Conservation (phyloP, 2,329 filamentous ascomycete species). For the Phaeophleospora eucalypticola region DNA sequence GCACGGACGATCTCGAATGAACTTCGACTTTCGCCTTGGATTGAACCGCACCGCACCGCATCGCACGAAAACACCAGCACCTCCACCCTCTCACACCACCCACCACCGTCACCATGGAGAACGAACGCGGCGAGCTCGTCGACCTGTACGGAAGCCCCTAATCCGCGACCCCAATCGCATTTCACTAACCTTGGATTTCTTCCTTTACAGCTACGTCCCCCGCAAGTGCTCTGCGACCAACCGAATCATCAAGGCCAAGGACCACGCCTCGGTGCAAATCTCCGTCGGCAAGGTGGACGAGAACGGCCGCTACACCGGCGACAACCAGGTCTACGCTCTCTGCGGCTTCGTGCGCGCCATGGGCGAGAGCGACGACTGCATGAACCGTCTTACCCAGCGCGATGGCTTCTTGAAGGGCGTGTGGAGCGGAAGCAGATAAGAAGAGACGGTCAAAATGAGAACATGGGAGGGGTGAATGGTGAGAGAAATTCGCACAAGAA, state of each 20-base stretch:
- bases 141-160: slow-evolving; percentile 70
- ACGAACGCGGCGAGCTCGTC: slow-evolving; percentile 99
- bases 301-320: slow-evolving; percentile 93
- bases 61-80: slow-evolving; percentile 3
- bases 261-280: slow-evolving; percentile 98
- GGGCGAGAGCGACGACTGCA: slow-evolving; percentile 93
- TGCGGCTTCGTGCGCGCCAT: slow-evolving; percentile 97
- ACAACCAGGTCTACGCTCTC: slow-evolving; percentile 96
- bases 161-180: not conserved
- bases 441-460: slow-evolving; percentile 33
- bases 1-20: not conserved
- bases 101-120: slow-evolving; percentile 71
- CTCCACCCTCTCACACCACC: slow-evolving; percentile 8
- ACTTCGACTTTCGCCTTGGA: no score
- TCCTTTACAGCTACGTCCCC: slow-evolving; percentile 74
- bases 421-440: slow-evolving; percentile 70
- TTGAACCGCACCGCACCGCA: slow-evolving; percentile 1
- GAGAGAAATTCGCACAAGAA: not conserved
- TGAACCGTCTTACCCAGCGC: slow-evolving; percentile 93
- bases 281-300: slow-evolving; percentile 97
- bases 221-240: slow-evolving; percentile 98
- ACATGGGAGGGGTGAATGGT: slow-evolving; percentile 8
- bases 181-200: slow-evolving; percentile 29
- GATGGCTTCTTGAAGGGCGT: slow-evolving; percentile 97
- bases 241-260: slow-evolving; percentile 99